phyloP scores from a whole-genome alignment of 2,329 filamentous ascomycete genomes.

The Calonectria ilicicola region DNA sequence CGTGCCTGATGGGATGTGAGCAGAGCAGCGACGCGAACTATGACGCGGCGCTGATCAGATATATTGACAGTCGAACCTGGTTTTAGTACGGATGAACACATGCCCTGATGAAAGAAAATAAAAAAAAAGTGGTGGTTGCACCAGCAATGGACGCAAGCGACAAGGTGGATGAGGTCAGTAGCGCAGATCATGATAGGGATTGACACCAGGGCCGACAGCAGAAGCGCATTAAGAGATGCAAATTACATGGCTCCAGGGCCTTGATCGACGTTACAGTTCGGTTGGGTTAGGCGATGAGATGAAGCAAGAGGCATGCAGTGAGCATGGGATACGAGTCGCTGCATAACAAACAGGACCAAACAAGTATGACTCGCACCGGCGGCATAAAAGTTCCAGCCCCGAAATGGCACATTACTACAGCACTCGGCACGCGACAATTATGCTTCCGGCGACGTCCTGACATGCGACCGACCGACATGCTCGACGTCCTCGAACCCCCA shows the following conservation, averaged over 20 bases:
- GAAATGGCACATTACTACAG: background rate
- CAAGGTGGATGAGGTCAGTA: constrained; percentile 6
- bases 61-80: background rate
- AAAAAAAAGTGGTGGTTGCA: background rate
- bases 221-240: constrained; percentile 6
- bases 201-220: background rate
- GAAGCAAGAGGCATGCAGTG: background rate
- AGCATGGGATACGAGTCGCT: background rate
- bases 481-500: background rate
- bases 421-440: background rate
- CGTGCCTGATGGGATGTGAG: background rate
- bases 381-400: constrained; percentile 5
- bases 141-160: background rate
- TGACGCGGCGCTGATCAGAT: background rate
- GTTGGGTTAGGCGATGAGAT: background rate
- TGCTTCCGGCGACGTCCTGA: background rate
- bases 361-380: background rate
- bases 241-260: background rate
- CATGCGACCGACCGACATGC: too few relatives aligned
- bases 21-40: background rate
- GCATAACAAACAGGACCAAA: background rate
- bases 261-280: constrained; percentile 5
- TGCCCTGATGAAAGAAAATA: background rate
- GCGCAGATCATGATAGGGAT: constrained; percentile 8
- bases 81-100: background rate